Evolutionary conservation across 768 basidiomycete genomes (phyloP).

Genomic region (Lepiota brunneoincarnata): DNA sequence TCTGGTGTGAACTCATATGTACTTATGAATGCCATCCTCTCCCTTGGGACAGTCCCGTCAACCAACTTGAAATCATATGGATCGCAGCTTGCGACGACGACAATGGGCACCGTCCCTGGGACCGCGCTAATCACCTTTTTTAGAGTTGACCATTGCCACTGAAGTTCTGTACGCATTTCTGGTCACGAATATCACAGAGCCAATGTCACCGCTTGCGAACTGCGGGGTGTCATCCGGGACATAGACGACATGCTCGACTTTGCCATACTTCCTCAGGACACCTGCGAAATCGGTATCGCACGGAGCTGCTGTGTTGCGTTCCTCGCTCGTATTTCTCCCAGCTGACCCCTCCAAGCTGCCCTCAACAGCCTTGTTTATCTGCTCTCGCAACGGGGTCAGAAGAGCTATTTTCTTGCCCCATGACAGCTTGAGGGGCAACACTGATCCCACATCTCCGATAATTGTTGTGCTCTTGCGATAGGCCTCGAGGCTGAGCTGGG

Average conservation of each 20-base stretch:
- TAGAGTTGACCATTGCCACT: conserved; percentile 52
- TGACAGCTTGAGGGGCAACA: conserved; percentile 33
- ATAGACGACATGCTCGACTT: conserved; percentile 49
- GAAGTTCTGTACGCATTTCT: conserved; percentile 51
- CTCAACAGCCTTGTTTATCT: conserved; percentile 63
- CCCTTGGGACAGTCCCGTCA: conserved; percentile 15
- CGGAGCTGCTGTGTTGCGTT: conserved; percentile 57
- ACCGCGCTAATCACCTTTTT: conserved; percentile 9
- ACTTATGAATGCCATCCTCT: conserved; percentile 37
- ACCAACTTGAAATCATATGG: conserved; percentile 54
- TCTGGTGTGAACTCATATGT: conserved; percentile 59
- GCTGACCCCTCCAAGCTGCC: conserved; percentile 42
- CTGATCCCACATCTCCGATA: conserved; percentile 35
- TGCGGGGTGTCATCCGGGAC: conserved; percentile 10
- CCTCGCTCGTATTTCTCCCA: conserved; percentile 36
- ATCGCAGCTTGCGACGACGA: conserved; percentile 60
- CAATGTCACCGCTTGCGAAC: conserved; percentile 15
- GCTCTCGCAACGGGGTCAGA: conserved; percentile 55
- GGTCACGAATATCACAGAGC: conserved; percentile 49
- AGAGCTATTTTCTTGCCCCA: conserved; percentile 32
- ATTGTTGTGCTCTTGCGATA: conserved; percentile 49
- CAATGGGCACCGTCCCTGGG: conserved; percentile 26
- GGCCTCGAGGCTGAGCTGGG: conserved; percentile 39
- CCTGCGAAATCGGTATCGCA: conserved; percentile 50
- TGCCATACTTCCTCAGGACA: conserved; percentile 29